A percentile compares a stretch with the other conserved stretches of the same genome.
Conservation (phyloP, 805 yeast species). For the Myxozyma udenii region DNA sequence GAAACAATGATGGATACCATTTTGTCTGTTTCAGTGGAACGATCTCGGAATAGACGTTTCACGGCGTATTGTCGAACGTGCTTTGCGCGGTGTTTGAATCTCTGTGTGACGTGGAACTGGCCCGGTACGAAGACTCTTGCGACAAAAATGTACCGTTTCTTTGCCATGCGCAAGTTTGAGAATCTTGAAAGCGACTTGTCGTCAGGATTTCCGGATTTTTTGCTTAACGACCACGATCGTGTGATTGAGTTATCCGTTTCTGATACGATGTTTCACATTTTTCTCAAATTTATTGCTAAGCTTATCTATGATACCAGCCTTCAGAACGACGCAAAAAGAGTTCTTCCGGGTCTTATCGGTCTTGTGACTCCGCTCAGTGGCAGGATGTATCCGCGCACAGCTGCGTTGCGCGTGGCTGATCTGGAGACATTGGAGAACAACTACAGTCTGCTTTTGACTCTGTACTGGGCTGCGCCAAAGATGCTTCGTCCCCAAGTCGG, state of each 20-base stretch:
- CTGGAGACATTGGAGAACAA: conserved; percentile 32
- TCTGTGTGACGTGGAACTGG: conserved; percentile 30
- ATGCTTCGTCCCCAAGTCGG: conserved; percentile 28
- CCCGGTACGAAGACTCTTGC: conserved; percentile 22
- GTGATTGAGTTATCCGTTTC: conserved; percentile 23
- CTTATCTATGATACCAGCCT: conserved; percentile 16
- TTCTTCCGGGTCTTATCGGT: conserved; percentile 28
- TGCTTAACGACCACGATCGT: conserved; percentile 13
- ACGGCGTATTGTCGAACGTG: conserved; percentile 24
- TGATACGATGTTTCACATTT: conserved; percentile 32
- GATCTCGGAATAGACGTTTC: conserved; percentile 3
- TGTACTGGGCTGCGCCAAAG: conserved; percentile 33
- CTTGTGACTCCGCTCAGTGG: conserved; percentile 33
- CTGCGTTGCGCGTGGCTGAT: conserved; percentile 24
- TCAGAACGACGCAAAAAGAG: conserved; percentile 4
- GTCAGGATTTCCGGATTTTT: conserved; percentile 31
- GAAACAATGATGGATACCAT: conserved; percentile 17
- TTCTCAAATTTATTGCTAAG: conserved; percentile 28
- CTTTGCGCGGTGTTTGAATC: conserved; percentile 29
- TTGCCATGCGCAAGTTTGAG: conserved; percentile 26
- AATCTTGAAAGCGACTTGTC: conserved; percentile 23
- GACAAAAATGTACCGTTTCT: conserved; percentile 29
- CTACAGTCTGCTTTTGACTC: conserved; percentile 30
- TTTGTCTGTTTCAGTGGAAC: conserved; percentile 1
- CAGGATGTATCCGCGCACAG: conserved; percentile 27